phyloP scores from a whole-genome alignment of 768 basidiomycete genomes.

The Suillus clintonianus region DNA sequence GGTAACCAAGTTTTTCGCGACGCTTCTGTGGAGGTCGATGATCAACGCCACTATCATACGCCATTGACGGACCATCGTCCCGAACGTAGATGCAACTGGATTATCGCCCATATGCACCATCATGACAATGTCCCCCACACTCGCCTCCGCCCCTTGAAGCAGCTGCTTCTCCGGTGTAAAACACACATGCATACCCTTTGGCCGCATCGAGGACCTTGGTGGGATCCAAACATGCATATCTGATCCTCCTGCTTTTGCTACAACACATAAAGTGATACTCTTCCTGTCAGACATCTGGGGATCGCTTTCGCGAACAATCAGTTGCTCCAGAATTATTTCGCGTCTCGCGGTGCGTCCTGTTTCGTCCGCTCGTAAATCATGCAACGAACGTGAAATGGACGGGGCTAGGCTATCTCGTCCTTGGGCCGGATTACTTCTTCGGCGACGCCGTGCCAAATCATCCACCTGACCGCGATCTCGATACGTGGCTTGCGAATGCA shows the following conservation, averaged over 20 bases:
- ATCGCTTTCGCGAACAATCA: conserved; percentile 53
- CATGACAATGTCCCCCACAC: conserved; percentile 4
- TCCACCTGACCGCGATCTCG: conserved; percentile 30
- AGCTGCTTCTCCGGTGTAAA: conserved; percentile 50
- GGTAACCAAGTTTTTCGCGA: not conserved
- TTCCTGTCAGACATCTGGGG: conserved; percentile 60
- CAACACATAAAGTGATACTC: conserved; percentile 46
- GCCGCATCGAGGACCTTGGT: conserved; percentile 43
- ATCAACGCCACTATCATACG: too few relatives aligned
- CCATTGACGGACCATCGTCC: not conserved
- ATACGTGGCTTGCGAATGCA: conserved; percentile 39
- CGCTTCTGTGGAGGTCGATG: too few relatives aligned
- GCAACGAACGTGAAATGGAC: not conserved
- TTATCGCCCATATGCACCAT: not conserved
- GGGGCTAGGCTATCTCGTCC: conserved; percentile 51
- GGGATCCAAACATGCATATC: conserved; percentile 53
- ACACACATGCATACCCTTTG: conserved; percentile 47
- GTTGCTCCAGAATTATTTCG: conserved; percentile 62
- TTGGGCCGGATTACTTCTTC: conserved; percentile 64
- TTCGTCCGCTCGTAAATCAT: not conserved
- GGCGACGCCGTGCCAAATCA: conserved; percentile 45
- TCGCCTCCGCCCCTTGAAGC: conserved; percentile 47
- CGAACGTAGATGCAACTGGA: not conserved
- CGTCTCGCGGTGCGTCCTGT: conserved; percentile 48
- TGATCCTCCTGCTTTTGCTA: conserved; percentile 36